Conservation (phyloP, 1,139 yeast species). For the Zygoascus sp. region DNA sequence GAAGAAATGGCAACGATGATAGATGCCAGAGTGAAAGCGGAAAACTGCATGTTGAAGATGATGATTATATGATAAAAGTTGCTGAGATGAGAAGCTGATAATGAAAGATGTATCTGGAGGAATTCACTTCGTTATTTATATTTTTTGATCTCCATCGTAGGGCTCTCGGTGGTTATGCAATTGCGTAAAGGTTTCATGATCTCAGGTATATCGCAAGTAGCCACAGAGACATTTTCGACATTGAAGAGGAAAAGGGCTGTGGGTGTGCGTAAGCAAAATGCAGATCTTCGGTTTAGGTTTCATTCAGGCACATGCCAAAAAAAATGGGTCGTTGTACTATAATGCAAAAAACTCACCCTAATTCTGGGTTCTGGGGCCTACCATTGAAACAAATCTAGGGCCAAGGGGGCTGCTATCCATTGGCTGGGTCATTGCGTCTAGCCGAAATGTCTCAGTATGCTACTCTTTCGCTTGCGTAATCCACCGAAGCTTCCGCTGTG, state of each 20-base stretch:
- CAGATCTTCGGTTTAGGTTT: background rate
- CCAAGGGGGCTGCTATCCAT: too few species aligned
- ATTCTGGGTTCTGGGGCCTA: too few species aligned
- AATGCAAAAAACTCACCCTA: too few species aligned
- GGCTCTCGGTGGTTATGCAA: background rate
- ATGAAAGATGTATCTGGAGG: background rate
- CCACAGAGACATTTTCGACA: too few species aligned
- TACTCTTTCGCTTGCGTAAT: too few species aligned
- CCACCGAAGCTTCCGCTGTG: too few species aligned
- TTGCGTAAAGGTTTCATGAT: background rate
- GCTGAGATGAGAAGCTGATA: background rate
- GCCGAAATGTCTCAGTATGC: too few species aligned
- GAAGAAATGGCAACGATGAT: constrained; percentile 1
- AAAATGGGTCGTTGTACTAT: too few species aligned
- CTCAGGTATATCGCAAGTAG: background rate
- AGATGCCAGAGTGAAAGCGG: constrained; percentile 1
- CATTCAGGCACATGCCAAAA: background rate
- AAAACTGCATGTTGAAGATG: background rate
- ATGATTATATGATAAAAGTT: background rate
- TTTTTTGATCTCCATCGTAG: background rate
- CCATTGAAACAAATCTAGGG: background rate
- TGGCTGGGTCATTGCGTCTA: too few species aligned
- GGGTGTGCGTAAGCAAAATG: background rate
- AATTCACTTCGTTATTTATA: background rate
- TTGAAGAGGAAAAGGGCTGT: background rate